phyloP scores from a whole-genome alignment of 257 asterid species.

The Penstemon davidsonii region DNA sequence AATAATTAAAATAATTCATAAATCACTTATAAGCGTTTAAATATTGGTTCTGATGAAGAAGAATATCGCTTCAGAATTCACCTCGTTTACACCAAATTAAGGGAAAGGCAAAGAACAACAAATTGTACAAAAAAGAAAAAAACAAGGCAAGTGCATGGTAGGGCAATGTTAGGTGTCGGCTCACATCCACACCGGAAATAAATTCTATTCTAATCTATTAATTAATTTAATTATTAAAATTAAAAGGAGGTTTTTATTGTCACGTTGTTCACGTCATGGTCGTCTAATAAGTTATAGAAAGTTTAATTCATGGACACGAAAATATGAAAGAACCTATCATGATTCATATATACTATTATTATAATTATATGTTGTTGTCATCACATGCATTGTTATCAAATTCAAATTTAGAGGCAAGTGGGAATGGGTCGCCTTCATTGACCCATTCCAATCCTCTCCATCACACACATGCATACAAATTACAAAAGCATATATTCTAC shows the following conservation, averaged over 20 bases:
- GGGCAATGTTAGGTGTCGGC: background rate
- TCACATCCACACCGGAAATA: background rate
- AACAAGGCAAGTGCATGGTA: background rate
- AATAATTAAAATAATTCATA: too few species aligned
- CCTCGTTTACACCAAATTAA: too few species aligned
- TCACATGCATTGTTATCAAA: constrained; percentile 3
- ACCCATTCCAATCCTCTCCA: background rate
- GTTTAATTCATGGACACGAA: background rate
- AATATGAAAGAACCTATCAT: background rate
- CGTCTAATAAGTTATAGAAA: background rate
- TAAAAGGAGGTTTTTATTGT: constrained; percentile 20
- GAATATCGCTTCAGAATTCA: too few species aligned
- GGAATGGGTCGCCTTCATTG: constrained; percentile 4
- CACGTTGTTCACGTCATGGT: constrained; percentile 30
- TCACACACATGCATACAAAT: too few species aligned
- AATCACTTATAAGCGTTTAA: too few species aligned
- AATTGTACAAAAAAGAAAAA: too few species aligned
- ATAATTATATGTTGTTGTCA: background rate
- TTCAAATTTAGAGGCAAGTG: background rate
- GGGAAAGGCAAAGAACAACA: too few species aligned
- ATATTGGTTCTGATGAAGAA: too few species aligned
- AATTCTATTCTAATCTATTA: background rate
- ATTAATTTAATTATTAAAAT: background rate
- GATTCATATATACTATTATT: too few species aligned
- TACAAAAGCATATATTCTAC: too few species aligned